A percentile compares a stretch with the other conserved stretches of the same genome.
phyloP scores from a whole-genome alignment of 352 stramenopile genomes.

The Pythium brassicae region DNA sequence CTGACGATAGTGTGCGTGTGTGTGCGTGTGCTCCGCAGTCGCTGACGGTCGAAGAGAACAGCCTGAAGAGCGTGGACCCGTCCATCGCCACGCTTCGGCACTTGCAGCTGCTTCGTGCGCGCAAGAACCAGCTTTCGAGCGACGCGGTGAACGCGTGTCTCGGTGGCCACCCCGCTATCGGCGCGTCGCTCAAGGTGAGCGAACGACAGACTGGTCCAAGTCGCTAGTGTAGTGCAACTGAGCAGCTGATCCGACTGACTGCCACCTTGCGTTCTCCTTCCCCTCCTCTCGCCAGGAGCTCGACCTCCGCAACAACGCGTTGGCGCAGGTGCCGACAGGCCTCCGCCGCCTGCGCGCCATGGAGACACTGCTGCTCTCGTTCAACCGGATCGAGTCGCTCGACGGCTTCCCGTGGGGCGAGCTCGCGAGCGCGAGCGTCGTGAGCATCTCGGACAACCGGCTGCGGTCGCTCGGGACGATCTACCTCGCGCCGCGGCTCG shows the following conservation, averaged over 20 bases:
- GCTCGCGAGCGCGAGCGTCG: constrained; percentile 38
- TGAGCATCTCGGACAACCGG: constrained; percentile 79
- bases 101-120: constrained; percentile 57
- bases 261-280: background rate
- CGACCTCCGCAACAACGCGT: constrained; percentile 67
- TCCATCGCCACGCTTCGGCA: constrained; percentile 38
- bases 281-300: constrained; percentile 45
- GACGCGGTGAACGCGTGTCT: constrained; percentile 43
- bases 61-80: constrained; percentile 36
- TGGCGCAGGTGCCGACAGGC: constrained; percentile 34
- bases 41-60: constrained; percentile 69
- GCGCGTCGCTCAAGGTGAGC: constrained; percentile 26
- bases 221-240: too few species aligned
- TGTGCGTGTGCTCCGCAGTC: constrained; percentile 22
- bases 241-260: background rate
- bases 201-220: background rate
- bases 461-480: constrained; percentile 58
- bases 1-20: background rate
- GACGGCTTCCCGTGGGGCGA: constrained; percentile 55
- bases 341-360: constrained; percentile 34
- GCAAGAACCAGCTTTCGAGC: constrained; percentile 67
- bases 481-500: constrained; percentile 50
- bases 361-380: constrained; percentile 62
- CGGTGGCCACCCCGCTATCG: constrained; percentile 10
- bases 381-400: constrained; percentile 73